Base-by-base conservation (phyloP, 148 eudicot species). In the Diospyros lotus region DNA sequence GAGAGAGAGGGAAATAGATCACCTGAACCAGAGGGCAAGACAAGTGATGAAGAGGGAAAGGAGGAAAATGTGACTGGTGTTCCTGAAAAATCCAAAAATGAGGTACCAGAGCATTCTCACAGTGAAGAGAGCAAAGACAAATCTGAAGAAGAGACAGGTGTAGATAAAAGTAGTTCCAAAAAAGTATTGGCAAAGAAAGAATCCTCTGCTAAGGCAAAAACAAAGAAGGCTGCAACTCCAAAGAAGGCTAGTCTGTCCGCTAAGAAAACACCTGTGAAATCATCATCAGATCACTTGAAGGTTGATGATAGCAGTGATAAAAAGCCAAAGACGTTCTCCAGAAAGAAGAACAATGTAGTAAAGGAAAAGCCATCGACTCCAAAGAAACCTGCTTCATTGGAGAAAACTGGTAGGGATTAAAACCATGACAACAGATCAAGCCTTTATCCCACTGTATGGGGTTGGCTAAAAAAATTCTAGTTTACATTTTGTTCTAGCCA, bases 301-400 rank as follows among this genome's bases (percentile, higher is more conserved):
- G 84, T 63, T 66, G 66, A 48, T 69, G 81, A 80, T 50, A 79
- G 52, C n/a, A 64, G 74, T 77, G 89, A 81, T 68, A 64, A 74
- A 56, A 84, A 81, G 79, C 89, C 93, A 53, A 95, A 90, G 84
- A 89, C 86, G 42, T 87, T 84, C 71, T 85, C 93, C 18, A 85
- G 87, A 85, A 94, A 90, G 85, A 89, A 89, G 83, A 95, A 86
- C 42, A 92, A 85, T 18, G 58, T 28, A 3, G 80, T 66, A n/a
- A 85, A 89, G 74, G 91, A 87, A 58, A 87, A 93, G 81, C 14
- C 87, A 8, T 66, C 88, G 59, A 74, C 87, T 67, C 80, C 97
- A 39, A 91, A 89, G 87, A 88, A 86, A 79, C 79, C 93, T 71
- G 69, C 86, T 73, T 63, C 87, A 5, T 86, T 78, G 79, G 96